Base-by-base conservation (phyloP, 2,329 filamentous ascomycete genomes). In the Alternaria sp. region DNA sequence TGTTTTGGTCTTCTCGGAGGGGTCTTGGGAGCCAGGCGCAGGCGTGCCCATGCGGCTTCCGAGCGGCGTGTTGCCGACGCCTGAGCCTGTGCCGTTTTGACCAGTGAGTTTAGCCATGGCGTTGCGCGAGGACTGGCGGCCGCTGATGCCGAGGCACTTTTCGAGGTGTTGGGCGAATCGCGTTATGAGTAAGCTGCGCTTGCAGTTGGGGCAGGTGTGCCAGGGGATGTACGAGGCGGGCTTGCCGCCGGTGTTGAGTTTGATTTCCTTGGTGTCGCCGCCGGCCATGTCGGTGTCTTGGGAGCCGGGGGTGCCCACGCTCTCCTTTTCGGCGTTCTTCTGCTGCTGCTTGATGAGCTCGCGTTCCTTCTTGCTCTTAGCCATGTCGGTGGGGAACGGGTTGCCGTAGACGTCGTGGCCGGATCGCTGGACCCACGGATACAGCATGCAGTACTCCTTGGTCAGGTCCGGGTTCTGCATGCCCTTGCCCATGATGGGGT, bases 371-470 rank as follows among this genome's bases (percentile, higher is more conserved):
- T 81, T 85, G 70, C 91, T 93, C 83, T 91, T 92, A 63, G 91
- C 91, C 63, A 90, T 86, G 21, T 90, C 90, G 17, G 89, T 89
- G 13, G 92, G 89, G 86, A 92, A 94, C 26, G 90, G 92, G 79
- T 93, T 92, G 54, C 91, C 91, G 79, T 93, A 93, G 67, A 94
- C 92, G 79, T 95, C 91, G 81, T 89, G 91, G 63, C 91, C 91
- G 3, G 88, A 85, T 76, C 91, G 90, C 69, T 92, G 88, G 64
- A 93, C 91, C 83, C 91, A 94, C 0, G 91, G 91, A 64, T 91
- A 89, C 68, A 89, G 89, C 80, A 92, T 92, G 85, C 92, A 95
- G 83, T 93, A 94, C 69, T 90, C 88, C 58, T 79, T 79, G 17
- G 80, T 81, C 12, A 83, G 80, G 44, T 83, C 81, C 0, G 91